Evolutionary conservation across 345 rosid species (phyloP), one percentile per base, ranked within the genome.

Genomic region (Cochlearia excelsa): DNA sequence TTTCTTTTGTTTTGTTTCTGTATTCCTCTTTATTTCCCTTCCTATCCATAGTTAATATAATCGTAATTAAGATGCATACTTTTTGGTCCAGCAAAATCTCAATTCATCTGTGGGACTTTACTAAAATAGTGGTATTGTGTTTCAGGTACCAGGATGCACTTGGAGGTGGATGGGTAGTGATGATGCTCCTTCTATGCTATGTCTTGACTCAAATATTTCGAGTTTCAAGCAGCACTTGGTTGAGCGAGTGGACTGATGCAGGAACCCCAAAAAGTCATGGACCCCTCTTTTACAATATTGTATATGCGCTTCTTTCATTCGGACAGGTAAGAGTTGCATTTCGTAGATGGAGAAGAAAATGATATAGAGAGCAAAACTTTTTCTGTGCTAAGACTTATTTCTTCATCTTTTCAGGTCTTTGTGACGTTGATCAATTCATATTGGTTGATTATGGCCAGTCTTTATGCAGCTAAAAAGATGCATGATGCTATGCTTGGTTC

Each of bases 161-260:
- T 57, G 99, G 99, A 79, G 99, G 99, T 60, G 62, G 81, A 45
- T 87, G 95, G 97, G 94, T 89, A 61, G 97, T 93, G 53, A 58
- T 68, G 70, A 63, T 85, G 55, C 97, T 93, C 64, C 76, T 93
- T 58, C 2, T 67, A 41, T 93, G 99, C 78, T 93, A 89, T 54
- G 26, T 93, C 57, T 30, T 76, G 27, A 85, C 95, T 49, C 97
- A 93, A 85, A 69, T 74, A 46, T 76, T 93, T 54, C 80, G 99
- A 77, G 85, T 93, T 71, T 77, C 92, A 58, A 81, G 90, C 68
- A 93, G 97, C 79, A 89, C 92, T 46, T 93, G 99, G 99, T 74
- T 89, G 78, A 93, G 99, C 73, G 66, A 73, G 65, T 93, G 99
- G 99, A 93, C 99, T 33, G 86, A 82, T 79, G 86, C 79, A 71